Conservation (phyloP, 805 yeast genomes). For the Crinitomyces ghanaensis region DNA sequence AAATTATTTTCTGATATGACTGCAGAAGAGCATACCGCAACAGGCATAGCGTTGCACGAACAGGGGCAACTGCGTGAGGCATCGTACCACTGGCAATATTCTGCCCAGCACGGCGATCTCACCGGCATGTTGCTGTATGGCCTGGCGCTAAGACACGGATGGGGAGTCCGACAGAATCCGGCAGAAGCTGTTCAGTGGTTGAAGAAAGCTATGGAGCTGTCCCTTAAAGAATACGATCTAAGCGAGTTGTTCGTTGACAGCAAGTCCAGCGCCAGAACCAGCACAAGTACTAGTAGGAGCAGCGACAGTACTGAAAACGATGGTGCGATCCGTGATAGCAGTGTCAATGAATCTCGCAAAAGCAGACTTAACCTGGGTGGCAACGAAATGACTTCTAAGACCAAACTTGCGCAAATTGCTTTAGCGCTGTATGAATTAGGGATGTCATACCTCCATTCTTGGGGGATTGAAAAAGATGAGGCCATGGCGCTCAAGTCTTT, state of each 20-base stretch:
- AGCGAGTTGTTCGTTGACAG: too few relatives aligned
- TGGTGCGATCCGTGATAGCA: background rate
- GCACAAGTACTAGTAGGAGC: background rate
- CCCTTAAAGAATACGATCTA: conserved; percentile 8
- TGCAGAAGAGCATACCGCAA: conserved; percentile 21
- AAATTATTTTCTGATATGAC: conserved; percentile 15
- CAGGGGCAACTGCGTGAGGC: conserved; percentile 57
- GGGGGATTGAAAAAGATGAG: conserved; percentile 47
- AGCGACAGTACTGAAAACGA: conserved; percentile 2
- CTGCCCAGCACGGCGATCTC: conserved; percentile 48
- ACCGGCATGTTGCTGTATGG: conserved; percentile 65
- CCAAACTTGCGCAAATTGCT: conserved; percentile 20
- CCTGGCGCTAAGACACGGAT: conserved; percentile 53
- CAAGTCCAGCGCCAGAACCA: too few relatives aligned
- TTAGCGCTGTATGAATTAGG: conserved; percentile 51
- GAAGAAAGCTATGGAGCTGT: conserved; percentile 33
- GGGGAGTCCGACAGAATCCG: conserved; percentile 51
- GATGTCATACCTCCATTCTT: conserved; percentile 42
- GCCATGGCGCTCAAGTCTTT: conserved; percentile 44
- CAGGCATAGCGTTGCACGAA: conserved; percentile 32
- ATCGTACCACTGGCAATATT: conserved; percentile 52
- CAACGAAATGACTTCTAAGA: conserved; percentile 4
- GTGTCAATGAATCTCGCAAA: background rate
- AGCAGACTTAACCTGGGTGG: conserved; percentile 1
- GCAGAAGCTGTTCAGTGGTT: conserved; percentile 49